These are phyloP conservation scores for Zygnema circumcarinatum DNA, from an alignment of 139 green algal genomes.

Conservation along the genomic window DNA sequence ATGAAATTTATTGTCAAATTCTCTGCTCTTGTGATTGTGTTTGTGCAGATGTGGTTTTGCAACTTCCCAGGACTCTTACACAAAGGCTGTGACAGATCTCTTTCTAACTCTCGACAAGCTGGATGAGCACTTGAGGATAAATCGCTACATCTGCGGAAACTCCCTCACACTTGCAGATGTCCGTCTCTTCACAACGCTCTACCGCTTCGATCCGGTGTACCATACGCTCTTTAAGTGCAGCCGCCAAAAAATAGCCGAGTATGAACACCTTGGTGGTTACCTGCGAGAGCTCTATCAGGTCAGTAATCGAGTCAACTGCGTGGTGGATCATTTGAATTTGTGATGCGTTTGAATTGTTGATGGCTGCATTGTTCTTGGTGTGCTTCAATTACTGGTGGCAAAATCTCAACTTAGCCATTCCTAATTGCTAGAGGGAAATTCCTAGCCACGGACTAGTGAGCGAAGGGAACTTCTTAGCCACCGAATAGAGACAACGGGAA, in stretches of 20 bases:
- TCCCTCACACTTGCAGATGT: slow-evolving; percentile 91
- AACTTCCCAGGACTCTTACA: slow-evolving; percentile 50
- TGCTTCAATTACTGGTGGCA: too few relatives aligned
- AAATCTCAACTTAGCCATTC: too few relatives aligned
- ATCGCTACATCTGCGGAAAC: slow-evolving; percentile 84
- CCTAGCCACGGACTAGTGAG: too few relatives aligned
- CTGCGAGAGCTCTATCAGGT: slow-evolving; percentile 80
- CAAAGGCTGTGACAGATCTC: slow-evolving; percentile 34
- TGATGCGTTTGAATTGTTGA: too few relatives aligned
- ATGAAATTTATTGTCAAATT: too few relatives aligned
- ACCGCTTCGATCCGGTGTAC: slow-evolving; percentile 77
- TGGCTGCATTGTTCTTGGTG: too few relatives aligned
- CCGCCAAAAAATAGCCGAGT: slow-evolving; percentile 73
- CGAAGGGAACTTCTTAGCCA: too few relatives aligned
- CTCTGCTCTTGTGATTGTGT: neutral
- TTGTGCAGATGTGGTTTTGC: slow-evolving; percentile 79
- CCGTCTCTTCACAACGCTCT: slow-evolving; percentile 88
- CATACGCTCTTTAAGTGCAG: slow-evolving; percentile 87
- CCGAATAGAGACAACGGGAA: too few relatives aligned
- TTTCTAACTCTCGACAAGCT: slow-evolving; percentile 58
- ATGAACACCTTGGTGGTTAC: slow-evolving; percentile 81
- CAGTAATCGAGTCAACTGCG: too few relatives aligned
- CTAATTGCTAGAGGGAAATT: neutral
- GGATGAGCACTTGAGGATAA: slow-evolving; percentile 49
- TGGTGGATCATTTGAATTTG: too few relatives aligned